Base-by-base conservation (phyloP, 768 basidiomycete species). In the Xerocomus potaroensis region DNA sequence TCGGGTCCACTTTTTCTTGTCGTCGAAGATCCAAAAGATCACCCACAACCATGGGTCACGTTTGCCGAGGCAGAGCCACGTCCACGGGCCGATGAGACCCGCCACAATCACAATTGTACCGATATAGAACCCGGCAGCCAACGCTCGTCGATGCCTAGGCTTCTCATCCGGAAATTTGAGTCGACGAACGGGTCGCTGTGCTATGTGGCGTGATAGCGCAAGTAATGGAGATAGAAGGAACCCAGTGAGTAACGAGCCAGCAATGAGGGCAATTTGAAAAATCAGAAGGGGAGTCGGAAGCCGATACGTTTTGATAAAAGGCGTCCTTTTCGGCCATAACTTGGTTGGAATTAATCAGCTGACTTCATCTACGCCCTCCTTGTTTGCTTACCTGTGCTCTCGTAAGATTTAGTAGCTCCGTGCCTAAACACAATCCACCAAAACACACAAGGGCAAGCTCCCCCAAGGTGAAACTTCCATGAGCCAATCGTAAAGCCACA, bases 221-320 rank as follows among this genome's bases (percentile, higher is more conserved):
- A 99, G 84, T 33, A 98, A 73, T 0, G 96, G 96, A 0, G 91
- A 91, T n/a, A 99, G 78, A 8, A 97, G 70, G 67, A 97, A 91
- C 12, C 96, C 96, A n/a, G 84, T 84, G 26, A 98, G 71, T 47
- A 98, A 79, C 0, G 92, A 86, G 19, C 96, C 96, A 4, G 87
- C 89, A 38, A 99, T 87, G 37, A 98, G 76, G 2, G 96, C 91
- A 33, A 94, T 75, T 61, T 98, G 96, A 67, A 91, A 94, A 32
- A 86, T 79, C 41, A 98, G 77, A 15, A 98, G 75, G 10, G 96
- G 95, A 3, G 90, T 95, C 9, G 96, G 93, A 5, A 93, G 73
- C 32, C 95, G 86, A 61, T 88, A 96, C 0, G 95, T 95, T 63
- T 88, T 87, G 69, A 95, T 87, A 64, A 83, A 92, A 1, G 81